Evolutionary conservation across 2,329 filamentous ascomycete species (phyloP).

Genomic region (Cercospora berteroae): DNA sequence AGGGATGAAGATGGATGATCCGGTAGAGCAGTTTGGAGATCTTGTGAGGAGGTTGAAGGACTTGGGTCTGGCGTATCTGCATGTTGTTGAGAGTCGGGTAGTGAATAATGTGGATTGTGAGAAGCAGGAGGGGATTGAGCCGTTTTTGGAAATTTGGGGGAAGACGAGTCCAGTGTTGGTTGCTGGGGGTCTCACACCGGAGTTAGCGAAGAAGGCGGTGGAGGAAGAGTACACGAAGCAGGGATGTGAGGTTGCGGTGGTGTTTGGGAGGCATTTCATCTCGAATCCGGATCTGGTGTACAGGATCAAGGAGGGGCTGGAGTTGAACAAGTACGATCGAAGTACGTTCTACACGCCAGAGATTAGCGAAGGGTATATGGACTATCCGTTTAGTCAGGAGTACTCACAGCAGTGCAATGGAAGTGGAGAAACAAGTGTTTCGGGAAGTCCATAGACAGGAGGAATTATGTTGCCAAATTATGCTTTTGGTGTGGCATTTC

Average conservation of each 20-base stretch:
- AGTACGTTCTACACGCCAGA: conserved; percentile 47
- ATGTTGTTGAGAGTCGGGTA: conserved; percentile 57
- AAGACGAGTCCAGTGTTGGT: conserved; percentile 50
- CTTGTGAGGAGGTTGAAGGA: conserved; percentile 51
- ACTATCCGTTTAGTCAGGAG: conserved; percentile 42
- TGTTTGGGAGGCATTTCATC: conserved; percentile 52
- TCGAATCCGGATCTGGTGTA: conserved; percentile 49
- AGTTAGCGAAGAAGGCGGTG: conserved; percentile 37
- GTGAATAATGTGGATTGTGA: conserved; percentile 44
- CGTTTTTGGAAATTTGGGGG: conserved; percentile 43
- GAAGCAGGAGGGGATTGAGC: conserved; percentile 34
- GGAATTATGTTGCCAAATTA: neutral
- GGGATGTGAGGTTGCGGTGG: conserved; percentile 41
- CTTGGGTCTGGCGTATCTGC: conserved; percentile 58
- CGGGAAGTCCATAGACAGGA: neutral
- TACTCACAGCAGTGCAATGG: conserved; percentile 14
- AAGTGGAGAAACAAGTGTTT: neutral
- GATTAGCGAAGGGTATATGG: conserved; percentile 41
- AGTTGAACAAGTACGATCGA: conserved; percentile 42
- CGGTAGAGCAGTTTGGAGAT: conserved; percentile 59
- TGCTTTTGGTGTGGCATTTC: neutral
- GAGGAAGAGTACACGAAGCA: conserved; percentile 40
- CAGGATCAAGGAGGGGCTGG: conserved; percentile 29
- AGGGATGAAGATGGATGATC: conserved; percentile 61
- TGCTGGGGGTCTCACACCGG: conserved; percentile 45